Evolutionary conservation across 768 basidiomycete genomes (phyloP), one percentile per base, ranked within the genome.

Genomic region (Tylopilus felleus): DNA sequence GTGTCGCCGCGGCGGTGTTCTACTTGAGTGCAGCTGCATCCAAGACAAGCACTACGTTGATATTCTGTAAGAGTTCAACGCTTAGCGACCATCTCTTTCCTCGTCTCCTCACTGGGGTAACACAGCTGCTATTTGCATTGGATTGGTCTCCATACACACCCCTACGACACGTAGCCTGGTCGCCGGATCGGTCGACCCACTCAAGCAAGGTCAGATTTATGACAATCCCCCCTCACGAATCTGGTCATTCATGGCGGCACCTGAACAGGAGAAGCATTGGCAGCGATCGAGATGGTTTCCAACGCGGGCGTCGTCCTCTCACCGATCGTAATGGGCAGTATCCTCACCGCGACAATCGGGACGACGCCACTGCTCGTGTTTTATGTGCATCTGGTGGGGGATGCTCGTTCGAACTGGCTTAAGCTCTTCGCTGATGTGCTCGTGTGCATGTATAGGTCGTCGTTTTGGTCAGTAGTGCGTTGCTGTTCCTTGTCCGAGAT

Each of bases 321-420:
- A 4, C 66, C 68, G 4, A 27, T 71, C 49, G 47, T 71, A 40
- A 68, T 71, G 64, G 69, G 69, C 6, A 46, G 65, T 36, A 59
- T 70, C 28, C 41, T 70, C 22, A 61, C 66, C 12, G 51, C 57
- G 31, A 63, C 68, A 12, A 65, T 68, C 22, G 44, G 36, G n/a
- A 58, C 51, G 0, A 10, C 17, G 8, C 66, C 66, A 22, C 10
- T 68, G 28, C 38, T 68, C 47, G 7, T 63, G 25, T 68, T 68
- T 54, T 57, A 68, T 31, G 45, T 67, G 6, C 63, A 65, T 19
- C n/a, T 57, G 57, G 68, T 68, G 29, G 27, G 61, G 6, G 8
- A 22, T 14, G 6, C 19, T 9, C 9, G 39, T 10, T 21, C n/a
- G n/a, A n/a, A n/a, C n/a, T n/a, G 2, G 9, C 16, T 13, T 8